Evolutionary conservation across 768 basidiomycete species (phyloP).

Genomic region (Lentinus brumalis): DNA sequence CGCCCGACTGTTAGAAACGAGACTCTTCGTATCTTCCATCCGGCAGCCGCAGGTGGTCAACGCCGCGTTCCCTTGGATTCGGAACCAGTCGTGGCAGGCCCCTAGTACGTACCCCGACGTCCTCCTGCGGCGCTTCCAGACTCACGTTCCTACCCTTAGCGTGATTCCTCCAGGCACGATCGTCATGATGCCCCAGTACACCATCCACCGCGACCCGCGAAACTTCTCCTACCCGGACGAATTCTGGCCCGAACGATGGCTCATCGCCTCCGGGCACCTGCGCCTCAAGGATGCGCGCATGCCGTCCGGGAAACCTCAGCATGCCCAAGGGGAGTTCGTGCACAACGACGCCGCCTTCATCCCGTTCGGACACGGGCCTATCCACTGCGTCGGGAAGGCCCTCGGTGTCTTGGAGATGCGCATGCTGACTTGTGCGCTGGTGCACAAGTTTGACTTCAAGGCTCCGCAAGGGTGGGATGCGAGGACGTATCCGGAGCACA

Average conservation of each 20-base stretch:
- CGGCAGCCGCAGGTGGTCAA: conserved; percentile 40
- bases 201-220: conserved; percentile 45
- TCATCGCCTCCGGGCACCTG: conserved; percentile 21
- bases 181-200: conserved; percentile 38
- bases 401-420: conserved; percentile 41
- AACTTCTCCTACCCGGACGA: conserved; percentile 44
- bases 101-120: conserved; percentile 27
- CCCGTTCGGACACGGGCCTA: conserved; percentile 49
- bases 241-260: conserved; percentile 48
- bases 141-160: conserved; percentile 20
- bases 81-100: conserved; percentile 34
- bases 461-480: conserved; percentile 33
- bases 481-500: conserved; percentile 26
- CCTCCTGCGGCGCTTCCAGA: neutral
- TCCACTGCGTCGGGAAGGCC: conserved; percentile 50
- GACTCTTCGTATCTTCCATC: conserved; percentile 44
- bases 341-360: conserved; percentile 37
- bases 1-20: conserved; percentile 39
- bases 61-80: conserved; percentile 35
- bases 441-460: conserved; percentile 36
- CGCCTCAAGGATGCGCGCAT: neutral
- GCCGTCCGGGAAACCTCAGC: neutral
- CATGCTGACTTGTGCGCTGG: conserved; percentile 29
- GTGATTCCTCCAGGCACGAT: conserved; percentile 41
- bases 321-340: neutral